Conservation (phyloP, 202 grass and related monocot species). For the Panicum virgatum region DNA sequence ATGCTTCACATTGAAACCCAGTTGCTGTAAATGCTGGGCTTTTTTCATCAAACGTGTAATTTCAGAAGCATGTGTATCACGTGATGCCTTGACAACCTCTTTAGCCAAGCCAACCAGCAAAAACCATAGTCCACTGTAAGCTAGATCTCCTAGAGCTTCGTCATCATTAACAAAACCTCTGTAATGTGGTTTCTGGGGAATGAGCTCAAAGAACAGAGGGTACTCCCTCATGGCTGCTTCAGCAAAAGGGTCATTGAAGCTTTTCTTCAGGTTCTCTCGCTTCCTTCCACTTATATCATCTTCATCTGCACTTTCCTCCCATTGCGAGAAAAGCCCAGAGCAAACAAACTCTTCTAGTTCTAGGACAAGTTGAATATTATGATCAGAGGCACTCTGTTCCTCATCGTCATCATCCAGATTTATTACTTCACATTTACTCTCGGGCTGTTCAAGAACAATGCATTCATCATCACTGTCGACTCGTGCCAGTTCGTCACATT, state of each 20-base stretch:
- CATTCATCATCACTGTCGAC: conserved; percentile 45
- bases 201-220: conserved; percentile 56
- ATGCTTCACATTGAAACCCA: conserved; percentile 65
- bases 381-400: conserved; percentile 9
- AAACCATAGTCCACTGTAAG: conserved; percentile 55
- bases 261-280: background rate
- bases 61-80: conserved; percentile 46
- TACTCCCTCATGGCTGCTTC: conserved; percentile 53
- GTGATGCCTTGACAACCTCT: conserved; percentile 55
- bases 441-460: conserved; percentile 25
- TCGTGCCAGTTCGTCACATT: conserved; percentile 10
- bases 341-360: conserved; percentile 59
- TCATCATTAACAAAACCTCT: conserved; percentile 36
- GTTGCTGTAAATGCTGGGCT: conserved; percentile 36
- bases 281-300: conserved; percentile 41
- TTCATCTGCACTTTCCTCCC: conserved; percentile 54
- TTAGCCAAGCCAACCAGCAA: conserved; percentile 47
- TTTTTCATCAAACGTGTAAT: conserved; percentile 50
- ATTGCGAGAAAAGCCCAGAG: conserved; percentile 53
- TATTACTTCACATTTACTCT: conserved; percentile 44
- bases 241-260: conserved; percentile 45
- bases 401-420: conserved; percentile 41
- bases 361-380: conserved; percentile 41
- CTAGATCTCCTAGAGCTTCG: conserved; percentile 40
- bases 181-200: conserved; percentile 74